Percentiles rank a stretch among this genome's conserved stretches.
phyloP scores from a whole-genome alignment of 2,329 filamentous ascomycete species.

The Alternaria atra region DNA sequence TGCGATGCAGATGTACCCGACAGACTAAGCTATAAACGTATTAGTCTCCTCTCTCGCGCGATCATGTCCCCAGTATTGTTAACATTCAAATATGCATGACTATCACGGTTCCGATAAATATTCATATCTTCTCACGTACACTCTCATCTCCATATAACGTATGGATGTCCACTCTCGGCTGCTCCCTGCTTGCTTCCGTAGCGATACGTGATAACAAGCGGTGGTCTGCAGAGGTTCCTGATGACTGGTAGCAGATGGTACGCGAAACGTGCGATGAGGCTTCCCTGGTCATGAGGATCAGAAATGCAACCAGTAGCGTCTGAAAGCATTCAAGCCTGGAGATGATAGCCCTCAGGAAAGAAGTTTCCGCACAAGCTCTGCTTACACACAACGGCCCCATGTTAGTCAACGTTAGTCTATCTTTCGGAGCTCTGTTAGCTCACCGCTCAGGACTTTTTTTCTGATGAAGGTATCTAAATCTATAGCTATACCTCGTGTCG shows the following conservation, averaged over 20 bases:
- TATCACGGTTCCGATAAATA: background rate
- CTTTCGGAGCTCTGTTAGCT: background rate
- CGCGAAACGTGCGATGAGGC: background rate
- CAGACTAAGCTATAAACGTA: slow-evolving; percentile 9
- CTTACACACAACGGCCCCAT: slow-evolving; percentile 13
- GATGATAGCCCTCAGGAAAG: background rate
- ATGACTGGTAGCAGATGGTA: background rate
- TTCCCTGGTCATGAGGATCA: background rate
- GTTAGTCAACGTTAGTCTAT: slow-evolving; percentile 5
- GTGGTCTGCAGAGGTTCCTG: background rate
- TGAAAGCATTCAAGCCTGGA: background rate
- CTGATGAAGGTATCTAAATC: background rate
- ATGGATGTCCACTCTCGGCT: background rate
- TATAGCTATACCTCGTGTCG: background rate
- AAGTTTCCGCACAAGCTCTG: slow-evolving; percentile 4
- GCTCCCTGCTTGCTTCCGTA: background rate
- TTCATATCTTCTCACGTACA: background rate
- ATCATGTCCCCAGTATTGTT: background rate
- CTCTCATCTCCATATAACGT: background rate
- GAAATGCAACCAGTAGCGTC: background rate
- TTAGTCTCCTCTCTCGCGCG: slow-evolving; percentile 10
- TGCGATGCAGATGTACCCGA: slow-evolving; percentile 17
- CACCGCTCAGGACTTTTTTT: background rate
- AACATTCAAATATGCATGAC: background rate
- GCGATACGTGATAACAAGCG: background rate